Conservation (phyloP, 1,284 basidiomycete species). For the Ganoderma meredithae region DNA sequence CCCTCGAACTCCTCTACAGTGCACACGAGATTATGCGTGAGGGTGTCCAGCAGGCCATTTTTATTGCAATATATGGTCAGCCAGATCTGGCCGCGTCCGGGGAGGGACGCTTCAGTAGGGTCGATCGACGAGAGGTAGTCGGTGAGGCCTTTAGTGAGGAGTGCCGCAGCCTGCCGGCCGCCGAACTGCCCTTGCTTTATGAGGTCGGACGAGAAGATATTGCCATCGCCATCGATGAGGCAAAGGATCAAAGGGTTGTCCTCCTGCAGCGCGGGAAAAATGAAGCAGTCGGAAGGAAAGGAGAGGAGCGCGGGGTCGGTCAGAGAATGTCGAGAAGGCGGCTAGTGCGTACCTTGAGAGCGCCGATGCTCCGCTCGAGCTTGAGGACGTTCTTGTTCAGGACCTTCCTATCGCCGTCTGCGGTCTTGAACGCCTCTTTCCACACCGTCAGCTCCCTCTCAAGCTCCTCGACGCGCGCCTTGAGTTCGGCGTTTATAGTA, state of each 20-base stretch:
- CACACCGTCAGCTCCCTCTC: constrained; percentile 48
- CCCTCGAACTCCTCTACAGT: constrained; percentile 50
- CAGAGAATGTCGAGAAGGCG: background rate
- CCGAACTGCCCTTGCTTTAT: constrained; percentile 48
- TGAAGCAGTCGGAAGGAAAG: background rate
- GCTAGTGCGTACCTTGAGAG: constrained; percentile 40
- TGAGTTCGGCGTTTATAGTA: constrained; percentile 42
- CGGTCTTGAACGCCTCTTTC: constrained; percentile 46
- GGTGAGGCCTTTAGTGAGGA: constrained; percentile 50
- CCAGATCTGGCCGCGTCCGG: constrained; percentile 48
- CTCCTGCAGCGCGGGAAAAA: constrained; percentile 36
- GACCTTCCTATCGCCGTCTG: constrained; percentile 43
- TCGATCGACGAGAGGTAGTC: constrained; percentile 43
- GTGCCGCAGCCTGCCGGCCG: constrained; percentile 51
- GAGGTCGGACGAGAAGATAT: constrained; percentile 52
- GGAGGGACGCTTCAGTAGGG: constrained; percentile 32
- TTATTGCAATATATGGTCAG: constrained; percentile 56
- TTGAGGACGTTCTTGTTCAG: constrained; percentile 39
- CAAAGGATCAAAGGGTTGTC: constrained; percentile 50
- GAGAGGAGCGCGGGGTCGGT: background rate
- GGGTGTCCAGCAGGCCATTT: constrained; percentile 49
- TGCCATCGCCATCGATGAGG: constrained; percentile 58
- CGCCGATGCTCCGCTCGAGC: constrained; percentile 46
- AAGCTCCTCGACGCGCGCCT: constrained; percentile 44
- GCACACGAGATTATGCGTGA: constrained; percentile 46